Evolutionary conservation across 2,329 filamentous ascomycete species (phyloP).

Genomic region (Colletotrichum limetticola): DNA sequence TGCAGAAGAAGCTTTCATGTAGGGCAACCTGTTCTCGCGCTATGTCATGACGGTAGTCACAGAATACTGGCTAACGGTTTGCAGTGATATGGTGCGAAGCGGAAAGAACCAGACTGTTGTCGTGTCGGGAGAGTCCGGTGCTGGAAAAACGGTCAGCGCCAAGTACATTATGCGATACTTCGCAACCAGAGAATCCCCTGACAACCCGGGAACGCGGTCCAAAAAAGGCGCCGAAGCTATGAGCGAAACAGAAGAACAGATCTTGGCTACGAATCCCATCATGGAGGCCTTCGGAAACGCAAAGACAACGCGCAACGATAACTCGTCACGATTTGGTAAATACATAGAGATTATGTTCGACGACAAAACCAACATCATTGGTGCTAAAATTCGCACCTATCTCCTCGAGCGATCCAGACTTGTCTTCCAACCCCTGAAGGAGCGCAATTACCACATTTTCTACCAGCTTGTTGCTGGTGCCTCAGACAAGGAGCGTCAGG

Average conservation of each 20-base stretch:
- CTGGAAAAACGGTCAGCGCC: conserved; percentile 98
- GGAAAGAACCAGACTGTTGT: conserved; percentile 97
- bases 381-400: conserved; percentile 96
- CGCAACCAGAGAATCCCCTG: conserved; percentile 93
- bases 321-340: conserved; percentile 98
- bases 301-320: conserved; percentile 99
- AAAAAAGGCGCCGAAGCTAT: conserved; percentile 83
- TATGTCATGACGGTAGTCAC: background rate
- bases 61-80: conserved; percentile 47
- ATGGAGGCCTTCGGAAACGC: conserved; percentile 99
- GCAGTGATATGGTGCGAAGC: conserved; percentile 95
- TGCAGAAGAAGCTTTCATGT: conserved; percentile 98
- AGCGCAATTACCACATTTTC: conserved; percentile 99
- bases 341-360: conserved; percentile 99
- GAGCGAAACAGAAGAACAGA: conserved; percentile 98
- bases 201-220: conserved; percentile 80
- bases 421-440: conserved; percentile 96
- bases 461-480: conserved; percentile 96
- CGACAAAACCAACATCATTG: conserved; percentile 93
- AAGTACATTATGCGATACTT: conserved; percentile 99
- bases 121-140: conserved; percentile 98
- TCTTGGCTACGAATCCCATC: conserved; percentile 97
- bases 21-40: conserved; percentile 47
- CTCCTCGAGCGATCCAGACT: conserved; percentile 93
- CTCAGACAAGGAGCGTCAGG: conserved; percentile 83